Conservation (phyloP, 2,329 filamentous ascomycete species). For the Ascosphaera aggregata region DNA sequence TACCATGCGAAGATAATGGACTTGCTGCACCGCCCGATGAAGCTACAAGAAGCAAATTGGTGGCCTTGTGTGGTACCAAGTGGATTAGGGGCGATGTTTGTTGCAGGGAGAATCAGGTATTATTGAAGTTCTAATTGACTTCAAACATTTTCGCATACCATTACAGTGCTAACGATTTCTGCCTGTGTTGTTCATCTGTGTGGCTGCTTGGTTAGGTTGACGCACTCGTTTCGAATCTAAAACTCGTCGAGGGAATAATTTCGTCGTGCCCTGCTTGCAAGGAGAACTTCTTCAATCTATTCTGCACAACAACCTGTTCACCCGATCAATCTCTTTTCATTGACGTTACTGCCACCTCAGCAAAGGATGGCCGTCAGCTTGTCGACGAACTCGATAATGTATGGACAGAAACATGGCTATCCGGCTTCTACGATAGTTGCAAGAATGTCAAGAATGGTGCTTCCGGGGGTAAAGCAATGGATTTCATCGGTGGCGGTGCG, state of each 20-base stretch:
- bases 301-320: slow-evolving; percentile 96
- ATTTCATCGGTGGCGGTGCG: slow-evolving; percentile 84
- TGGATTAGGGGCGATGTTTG: slow-evolving; percentile 73
- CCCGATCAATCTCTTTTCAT: slow-evolving; percentile 89
- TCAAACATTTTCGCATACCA: not conserved
- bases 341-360: slow-evolving; percentile 59
- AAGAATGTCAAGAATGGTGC: slow-evolving; percentile 98
- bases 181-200: too few relatives aligned
- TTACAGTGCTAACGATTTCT: too few relatives aligned
- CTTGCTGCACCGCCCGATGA: slow-evolving; percentile 51
- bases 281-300: slow-evolving; percentile 94
- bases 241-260: slow-evolving; percentile 71
- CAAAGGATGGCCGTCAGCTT: slow-evolving; percentile 31
- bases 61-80: slow-evolving; percentile 65
- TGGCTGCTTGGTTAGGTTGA: slow-evolving; percentile 46
- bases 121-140: slow-evolving; percentile 12
- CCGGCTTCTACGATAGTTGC: slow-evolving; percentile 86
- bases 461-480: slow-evolving; percentile 81
- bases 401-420: slow-evolving; percentile 60
- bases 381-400: slow-evolving; percentile 83
- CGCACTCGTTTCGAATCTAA: slow-evolving; percentile 59
- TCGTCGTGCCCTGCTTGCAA: slow-evolving; percentile 91
- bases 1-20: slow-evolving; percentile 85
- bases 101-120: slow-evolving; percentile 54
- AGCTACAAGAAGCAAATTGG: slow-evolving; percentile 50